Evolutionary conservation across 768 basidiomycete genomes (phyloP), one percentile per base, ranked within the genome.

Genomic region (Fomitopsis serialis): DNA sequence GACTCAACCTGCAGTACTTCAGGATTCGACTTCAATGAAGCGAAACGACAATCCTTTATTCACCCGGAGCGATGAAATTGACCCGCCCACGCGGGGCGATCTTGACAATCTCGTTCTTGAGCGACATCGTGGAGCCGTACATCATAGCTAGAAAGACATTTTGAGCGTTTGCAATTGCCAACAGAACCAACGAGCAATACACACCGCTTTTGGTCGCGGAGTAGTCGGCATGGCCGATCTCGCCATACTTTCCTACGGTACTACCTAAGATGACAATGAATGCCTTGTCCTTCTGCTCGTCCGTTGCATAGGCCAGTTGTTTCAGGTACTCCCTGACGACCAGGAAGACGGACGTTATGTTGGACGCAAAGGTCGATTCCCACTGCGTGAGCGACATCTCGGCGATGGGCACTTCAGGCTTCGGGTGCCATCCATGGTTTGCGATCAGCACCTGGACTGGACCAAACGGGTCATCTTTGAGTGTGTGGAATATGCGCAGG

Each of bases 71-170:
- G 17, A 90, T 73, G 42, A 74, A 72, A 58, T 89, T 89, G 2
- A 89, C 86, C n/a, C 87, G 74, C 0, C 78, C 89, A 51, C 67
- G 74, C 0, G 86, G 84, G 0, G 87, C 86, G 54, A 89, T 78
- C 67, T 80, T 80, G 43, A 91, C 87, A 50, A 89, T 88, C 68
- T 91, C 87, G 65, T 89, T 90, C 70, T 90, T 89, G 58, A 89
- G 73, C 4, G 81, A 73, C 59, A 83, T 68, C 3, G 78, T 79
- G 32, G 89, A 62, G 1, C 87, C 89, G 56, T 86, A 84, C 86
- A 87, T 87, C 72, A 87, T 75, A 4, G 79, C 85, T 85, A 19
- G 17, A 32, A 45, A 22, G 4, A 40, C 13, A 53, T 11, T 32
- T 11, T 52, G 4, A 48, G 23, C 29, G 23, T 7, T 11, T 40